Percentiles rank a stretch among this genome's conserved stretches.
Evolutionary conservation across 176 grass and related monocot species (phyloP).

Genomic region (Lolium rigidum): DNA sequence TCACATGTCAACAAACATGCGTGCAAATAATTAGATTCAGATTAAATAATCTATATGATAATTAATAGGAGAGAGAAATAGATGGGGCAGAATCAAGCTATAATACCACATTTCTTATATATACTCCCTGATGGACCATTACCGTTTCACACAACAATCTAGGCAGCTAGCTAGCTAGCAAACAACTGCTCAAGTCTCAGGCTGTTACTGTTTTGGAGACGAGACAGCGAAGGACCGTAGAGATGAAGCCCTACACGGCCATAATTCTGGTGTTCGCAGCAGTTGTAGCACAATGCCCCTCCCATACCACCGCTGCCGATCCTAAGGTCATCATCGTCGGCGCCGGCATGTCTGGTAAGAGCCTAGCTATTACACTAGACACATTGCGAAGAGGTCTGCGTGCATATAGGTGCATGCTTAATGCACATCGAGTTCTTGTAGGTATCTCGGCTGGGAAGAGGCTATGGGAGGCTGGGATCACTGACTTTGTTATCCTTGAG

Average conservation of each 20-base stretch:
- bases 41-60: no score
- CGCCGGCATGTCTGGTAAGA: no score
- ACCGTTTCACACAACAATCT: neutral
- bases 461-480: constrained; percentile 55
- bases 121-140: neutral
- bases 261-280: neutral
- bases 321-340: no score
- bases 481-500: no score
- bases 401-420: no score
- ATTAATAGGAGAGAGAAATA: no score
- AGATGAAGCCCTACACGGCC: constrained; percentile 14
- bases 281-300: neutral
- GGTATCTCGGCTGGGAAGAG: constrained; percentile 71
- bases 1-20: no score
- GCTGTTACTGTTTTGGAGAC: neutral
- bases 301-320: no score
- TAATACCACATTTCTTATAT: neutral
- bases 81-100: no score
- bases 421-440: neutral
- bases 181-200: neutral
- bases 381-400: no score
- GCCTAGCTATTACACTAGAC: no score
- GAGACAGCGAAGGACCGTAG: neutral
- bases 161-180: neutral
- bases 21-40: no score